Evolutionary conservation across 305 asterid species (phyloP).

Genomic region (Solanum aculeatissimum): DNA sequence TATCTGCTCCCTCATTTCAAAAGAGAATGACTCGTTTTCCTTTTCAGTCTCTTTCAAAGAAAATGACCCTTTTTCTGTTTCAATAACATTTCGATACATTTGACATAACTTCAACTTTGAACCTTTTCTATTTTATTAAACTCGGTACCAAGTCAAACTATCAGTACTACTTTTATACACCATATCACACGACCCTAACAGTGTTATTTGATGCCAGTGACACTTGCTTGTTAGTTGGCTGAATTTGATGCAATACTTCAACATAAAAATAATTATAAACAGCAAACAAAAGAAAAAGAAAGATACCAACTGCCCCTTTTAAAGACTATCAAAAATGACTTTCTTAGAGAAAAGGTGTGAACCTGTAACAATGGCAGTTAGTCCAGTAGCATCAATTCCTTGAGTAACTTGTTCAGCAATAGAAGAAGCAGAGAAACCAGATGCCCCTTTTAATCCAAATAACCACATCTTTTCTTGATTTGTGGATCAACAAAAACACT

Average conservation of each 20-base stretch:
- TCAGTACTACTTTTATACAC: too few relatives aligned
- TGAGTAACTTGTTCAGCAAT: slow-evolving; percentile 68
- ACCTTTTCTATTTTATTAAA: too few relatives aligned
- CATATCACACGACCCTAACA: not conserved
- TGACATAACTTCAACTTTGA: too few relatives aligned
- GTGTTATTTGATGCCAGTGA: not conserved
- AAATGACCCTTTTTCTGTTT: too few relatives aligned
- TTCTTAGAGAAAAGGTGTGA: not conserved
- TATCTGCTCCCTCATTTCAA: too few relatives aligned
- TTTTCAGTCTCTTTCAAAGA: too few relatives aligned
- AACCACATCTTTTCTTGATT: slow-evolving; percentile 31
- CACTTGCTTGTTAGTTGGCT: too few relatives aligned
- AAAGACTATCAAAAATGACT: not conserved
- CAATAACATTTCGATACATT: too few relatives aligned
- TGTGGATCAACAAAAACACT: not conserved
- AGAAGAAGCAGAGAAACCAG: slow-evolving; percentile 60
- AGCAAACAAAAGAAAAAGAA: not conserved
- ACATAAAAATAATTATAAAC: not conserved
- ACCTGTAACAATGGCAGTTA: slow-evolving; percentile 91
- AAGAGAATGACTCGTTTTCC: too few relatives aligned
- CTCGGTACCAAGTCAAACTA: too few relatives aligned
- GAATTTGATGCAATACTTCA: too few relatives aligned
- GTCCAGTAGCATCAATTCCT: slow-evolving; percentile 64
- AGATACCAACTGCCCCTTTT: not conserved
- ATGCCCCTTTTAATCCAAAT: slow-evolving; percentile 30